These are phyloP conservation scores for Lophiotrema nucula DNA, from an alignment of 495 filamentous ascomycete species.

Conservation along the genomic window DNA sequence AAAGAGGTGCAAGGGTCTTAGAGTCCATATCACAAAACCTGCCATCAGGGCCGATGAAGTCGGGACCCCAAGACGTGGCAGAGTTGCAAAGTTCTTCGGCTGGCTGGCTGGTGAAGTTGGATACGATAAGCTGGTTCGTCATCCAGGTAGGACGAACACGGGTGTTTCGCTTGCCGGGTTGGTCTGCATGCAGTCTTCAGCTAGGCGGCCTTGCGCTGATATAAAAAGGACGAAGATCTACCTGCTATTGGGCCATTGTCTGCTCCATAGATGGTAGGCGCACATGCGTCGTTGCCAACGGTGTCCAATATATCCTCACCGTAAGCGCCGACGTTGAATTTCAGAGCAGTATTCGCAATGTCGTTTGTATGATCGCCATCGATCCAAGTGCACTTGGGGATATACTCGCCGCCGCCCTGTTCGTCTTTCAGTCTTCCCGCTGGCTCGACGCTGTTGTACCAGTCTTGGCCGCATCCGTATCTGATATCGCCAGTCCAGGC, in stretches of 20 bases:
- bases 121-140: too few species aligned
- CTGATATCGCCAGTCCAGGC: constrained; percentile 9
- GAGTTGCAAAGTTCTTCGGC: too few species aligned
- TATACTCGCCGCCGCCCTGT: background rate
- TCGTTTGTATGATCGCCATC: constrained; percentile 3
- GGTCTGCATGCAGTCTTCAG: background rate
- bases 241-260: background rate
- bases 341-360: constrained; percentile 1
- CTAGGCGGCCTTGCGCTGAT: background rate
- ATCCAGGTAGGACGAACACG: too few species aligned
- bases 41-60: too few species aligned
- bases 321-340: background rate
- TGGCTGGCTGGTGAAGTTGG: too few species aligned
- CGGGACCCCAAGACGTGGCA: too few species aligned
- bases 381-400: constrained; percentile 7
- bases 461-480: constrained; percentile 3
- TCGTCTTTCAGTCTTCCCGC: background rate
- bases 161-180: too few species aligned
- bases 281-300: background rate
- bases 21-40: too few species aligned
- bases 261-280: background rate
- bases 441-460: background rate
- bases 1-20: too few species aligned
- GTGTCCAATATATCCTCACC: background rate
- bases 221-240: background rate